phyloP scores from a whole-genome alignment of 495 filamentous ascomycete genomes.

The Talaromyces trachyspermus region DNA sequence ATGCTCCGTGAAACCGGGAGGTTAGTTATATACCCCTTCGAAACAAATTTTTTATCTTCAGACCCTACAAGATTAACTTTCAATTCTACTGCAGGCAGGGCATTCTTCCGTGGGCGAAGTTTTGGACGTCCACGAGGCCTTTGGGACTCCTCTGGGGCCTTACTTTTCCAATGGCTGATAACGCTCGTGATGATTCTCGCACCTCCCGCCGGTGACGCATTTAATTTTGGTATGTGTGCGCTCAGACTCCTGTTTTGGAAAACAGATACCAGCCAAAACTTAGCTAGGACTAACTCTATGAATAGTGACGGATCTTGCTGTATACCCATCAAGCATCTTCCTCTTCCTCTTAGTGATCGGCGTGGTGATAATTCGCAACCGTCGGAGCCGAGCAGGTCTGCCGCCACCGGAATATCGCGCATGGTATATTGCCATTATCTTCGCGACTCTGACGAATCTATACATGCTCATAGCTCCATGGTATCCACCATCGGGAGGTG shows the following conservation, averaged over 20 bases:
- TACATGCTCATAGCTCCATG: constrained; percentile 58
- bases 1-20: constrained; percentile 54
- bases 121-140: constrained; percentile 57
- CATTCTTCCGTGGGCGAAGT: constrained; percentile 52
- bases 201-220: constrained; percentile 61
- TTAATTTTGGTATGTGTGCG: constrained; percentile 43
- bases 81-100: constrained; percentile 45
- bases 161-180: constrained; percentile 52
- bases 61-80: neutral
- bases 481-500: constrained; percentile 54
- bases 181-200: constrained; percentile 60
- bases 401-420: constrained; percentile 39
- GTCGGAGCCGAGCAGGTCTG: constrained; percentile 39
- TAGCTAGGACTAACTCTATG: constrained; percentile 15
- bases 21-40: no score
- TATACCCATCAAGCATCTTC: constrained; percentile 49
- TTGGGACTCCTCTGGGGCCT: constrained; percentile 54
- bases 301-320: constrained; percentile 40
- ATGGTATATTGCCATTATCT: constrained; percentile 47
- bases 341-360: constrained; percentile 45
- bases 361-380: constrained; percentile 44
- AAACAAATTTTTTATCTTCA: no score
- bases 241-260: neutral
- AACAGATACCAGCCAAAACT: neutral
- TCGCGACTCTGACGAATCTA: constrained; percentile 46